These are phyloP conservation scores for Anethum foeniculum DNA, from an alignment of 140 eudicot species.

Conservation along the genomic window DNA sequence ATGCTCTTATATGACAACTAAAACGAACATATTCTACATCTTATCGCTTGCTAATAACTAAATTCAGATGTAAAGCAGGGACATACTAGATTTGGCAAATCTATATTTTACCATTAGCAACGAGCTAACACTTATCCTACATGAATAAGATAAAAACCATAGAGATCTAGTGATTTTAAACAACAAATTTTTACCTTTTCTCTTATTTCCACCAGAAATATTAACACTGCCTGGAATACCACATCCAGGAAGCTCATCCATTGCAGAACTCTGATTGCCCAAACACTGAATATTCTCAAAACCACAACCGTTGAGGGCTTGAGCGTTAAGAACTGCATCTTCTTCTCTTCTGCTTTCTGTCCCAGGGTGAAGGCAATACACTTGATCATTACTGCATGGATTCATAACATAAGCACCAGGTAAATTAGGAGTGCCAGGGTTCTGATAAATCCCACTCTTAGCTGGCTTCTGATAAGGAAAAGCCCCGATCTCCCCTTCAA, in stretches of 20 bases:
- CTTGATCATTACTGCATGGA: conserved; percentile 47
- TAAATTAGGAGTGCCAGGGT: conserved; percentile 22
- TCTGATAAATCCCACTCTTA: conserved; percentile 15
- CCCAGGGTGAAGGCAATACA: conserved; percentile 16
- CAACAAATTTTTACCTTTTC: conserved; percentile 37
- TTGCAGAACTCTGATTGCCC: conserved; percentile 42
- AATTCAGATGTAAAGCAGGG: not conserved
- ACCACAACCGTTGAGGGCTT: conserved; percentile 49
- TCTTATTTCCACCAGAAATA: conserved; percentile 39
- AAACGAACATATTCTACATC: not conserved
- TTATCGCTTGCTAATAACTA: not conserved
- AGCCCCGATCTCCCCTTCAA: conserved; percentile 90
- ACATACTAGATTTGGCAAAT: not conserved
- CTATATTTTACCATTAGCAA: not conserved
- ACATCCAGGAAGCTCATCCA: conserved; percentile 41
- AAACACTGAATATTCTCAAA: conserved; percentile 63
- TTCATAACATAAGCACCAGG: conserved; percentile 50
- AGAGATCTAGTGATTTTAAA: not conserved
- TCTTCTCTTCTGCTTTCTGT: conserved; percentile 8
- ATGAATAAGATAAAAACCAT: not conserved
- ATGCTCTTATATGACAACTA: not conserved
- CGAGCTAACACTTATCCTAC: not conserved
- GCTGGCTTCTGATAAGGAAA: conserved; percentile 79
- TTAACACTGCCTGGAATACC: conserved; percentile 27
- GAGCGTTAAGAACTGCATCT: conserved; percentile 33